Evolutionary conservation across 179 eudicot genomes (phyloP), one percentile per base, ranked within the genome.

Genomic region (Spergularia azorica): DNA sequence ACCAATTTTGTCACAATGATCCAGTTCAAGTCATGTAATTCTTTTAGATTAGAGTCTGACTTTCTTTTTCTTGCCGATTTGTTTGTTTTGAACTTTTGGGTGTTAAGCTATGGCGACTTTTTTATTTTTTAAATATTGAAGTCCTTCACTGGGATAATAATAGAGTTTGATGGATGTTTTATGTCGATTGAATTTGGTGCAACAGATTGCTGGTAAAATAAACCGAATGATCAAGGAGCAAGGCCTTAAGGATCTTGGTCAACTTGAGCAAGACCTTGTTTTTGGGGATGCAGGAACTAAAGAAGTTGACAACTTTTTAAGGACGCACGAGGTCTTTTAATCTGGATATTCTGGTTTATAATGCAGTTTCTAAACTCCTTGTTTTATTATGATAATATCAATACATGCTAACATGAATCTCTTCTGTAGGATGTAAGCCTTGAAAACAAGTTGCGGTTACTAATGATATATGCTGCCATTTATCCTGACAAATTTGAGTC

Each of bases 241-340:
- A 69, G 91, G 93, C 67, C 97, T 95, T 36, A 95, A 82, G 87
- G 97, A 95, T 64, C 80, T 93, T 74, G 99, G 99, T 69, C 91
- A 95, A 79, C 85, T 95, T 73, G 99, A 95, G 87, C 99, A 95
- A 90, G 97, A 89, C 71, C 90, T 95, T 72, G 97, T 93, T 38
- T 95, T 95, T 85, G 99, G 97, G 71, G 99, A 93, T 90, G 99
- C 97, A 73, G 97, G 94, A 81, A 90, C 95, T 61, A 95, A 93
- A 80, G 99, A 95, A 15, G 85, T 93, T 55, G 90, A 91, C 68
- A 93, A 83, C 73, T 93, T 93, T 84, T 85, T 95, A 63, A 89
- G 91, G 81, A 81, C 78, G 4, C 85, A 85, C 79, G 83, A 83
- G 91, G 99, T 93, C 76, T 50, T 74, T 39, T 82, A 41, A 41